Conservation (phyloP, 148 eudicot genomes). For the Fallopia convolvulus region DNA sequence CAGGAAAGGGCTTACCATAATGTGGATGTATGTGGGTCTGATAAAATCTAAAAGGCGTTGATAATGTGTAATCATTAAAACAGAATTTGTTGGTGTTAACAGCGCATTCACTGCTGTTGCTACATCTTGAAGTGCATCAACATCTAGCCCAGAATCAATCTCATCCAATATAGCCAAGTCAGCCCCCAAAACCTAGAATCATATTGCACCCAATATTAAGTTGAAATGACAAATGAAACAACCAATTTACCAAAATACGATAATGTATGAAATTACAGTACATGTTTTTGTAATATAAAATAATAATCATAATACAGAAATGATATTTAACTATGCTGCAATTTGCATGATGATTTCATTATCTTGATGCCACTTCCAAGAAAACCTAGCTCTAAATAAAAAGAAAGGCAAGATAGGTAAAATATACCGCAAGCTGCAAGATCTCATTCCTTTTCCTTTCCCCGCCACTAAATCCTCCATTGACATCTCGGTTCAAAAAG, state of each 20-base stretch:
- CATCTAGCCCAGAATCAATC: slow-evolving; percentile 95
- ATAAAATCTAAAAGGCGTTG: slow-evolving; percentile 74
- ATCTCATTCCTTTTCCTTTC: slow-evolving; percentile 97
- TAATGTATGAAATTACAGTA: background rate
- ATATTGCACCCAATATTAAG: background rate
- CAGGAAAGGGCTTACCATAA: slow-evolving; percentile 55
- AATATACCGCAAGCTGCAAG: slow-evolving; percentile 89
- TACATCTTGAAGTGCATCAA: slow-evolving; percentile 94
- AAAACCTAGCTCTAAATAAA: background rate
- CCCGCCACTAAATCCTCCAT: slow-evolving; percentile 99
- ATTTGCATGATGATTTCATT: background rate
- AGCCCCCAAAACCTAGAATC: slow-evolving; percentile 84
- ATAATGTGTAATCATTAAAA: slow-evolving; percentile 94
- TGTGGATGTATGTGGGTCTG: slow-evolving; percentile 70
- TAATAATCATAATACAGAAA: no score
- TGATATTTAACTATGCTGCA: background rate
- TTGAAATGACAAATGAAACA: background rate
- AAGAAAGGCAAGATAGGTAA: background rate
- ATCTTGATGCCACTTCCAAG: background rate
- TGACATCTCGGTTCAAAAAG: slow-evolving; percentile 86
- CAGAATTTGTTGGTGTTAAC: slow-evolving; percentile 65
- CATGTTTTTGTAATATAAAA: background rate
- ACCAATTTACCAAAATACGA: background rate
- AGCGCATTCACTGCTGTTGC: slow-evolving; percentile 84
- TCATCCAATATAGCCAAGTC: slow-evolving; percentile 91